These are phyloP conservation scores for Ceraceosorus guamensis DNA, from an alignment of 1,284 basidiomycete genomes.

Conservation along the genomic window DNA sequence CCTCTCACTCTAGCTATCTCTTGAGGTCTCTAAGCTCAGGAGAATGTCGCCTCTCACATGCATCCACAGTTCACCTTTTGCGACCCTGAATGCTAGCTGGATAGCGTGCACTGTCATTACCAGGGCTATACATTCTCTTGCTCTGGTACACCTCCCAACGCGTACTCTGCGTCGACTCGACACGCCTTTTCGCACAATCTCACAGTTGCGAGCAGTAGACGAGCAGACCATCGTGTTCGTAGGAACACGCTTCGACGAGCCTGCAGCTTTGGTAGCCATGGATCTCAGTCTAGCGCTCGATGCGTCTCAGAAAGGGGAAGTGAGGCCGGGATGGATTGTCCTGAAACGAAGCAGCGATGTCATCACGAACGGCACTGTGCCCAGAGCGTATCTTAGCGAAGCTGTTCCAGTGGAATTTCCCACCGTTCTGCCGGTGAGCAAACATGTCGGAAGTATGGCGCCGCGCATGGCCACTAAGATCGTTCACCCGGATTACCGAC, in stretches of 20 bases:
- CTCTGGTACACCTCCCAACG: conserved; percentile 20
- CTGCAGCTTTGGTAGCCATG: conserved; percentile 17
- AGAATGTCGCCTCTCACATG: not conserved
- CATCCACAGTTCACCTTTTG: conserved; percentile 16
- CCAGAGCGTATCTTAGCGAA: conserved; percentile 17
- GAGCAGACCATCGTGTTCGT: conserved; percentile 11
- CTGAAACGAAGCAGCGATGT: conserved; percentile 22
- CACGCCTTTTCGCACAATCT: conserved; percentile 17
- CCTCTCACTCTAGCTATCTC: not conserved
- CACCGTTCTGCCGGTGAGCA: conserved; percentile 16
- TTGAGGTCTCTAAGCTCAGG: not conserved
- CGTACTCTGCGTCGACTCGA: conserved; percentile 17
- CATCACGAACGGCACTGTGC: conserved; percentile 16
- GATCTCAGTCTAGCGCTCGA: conserved; percentile 6
- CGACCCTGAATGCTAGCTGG: conserved; percentile 18
- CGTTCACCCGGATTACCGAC: too few relatives aligned
- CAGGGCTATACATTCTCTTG: conserved; percentile 17
- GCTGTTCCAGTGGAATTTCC: conserved; percentile 33
- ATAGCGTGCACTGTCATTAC: conserved; percentile 18
- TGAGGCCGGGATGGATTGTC: conserved; percentile 8
- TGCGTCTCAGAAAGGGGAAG: not conserved
- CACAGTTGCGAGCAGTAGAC: conserved; percentile 12
- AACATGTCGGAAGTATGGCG: too few relatives aligned
- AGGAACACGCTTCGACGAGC: conserved; percentile 17
- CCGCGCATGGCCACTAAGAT: too few relatives aligned